Evolutionary conservation across 1,284 basidiomycete species (phyloP).

Genomic region (Ustilago loliicola): DNA sequence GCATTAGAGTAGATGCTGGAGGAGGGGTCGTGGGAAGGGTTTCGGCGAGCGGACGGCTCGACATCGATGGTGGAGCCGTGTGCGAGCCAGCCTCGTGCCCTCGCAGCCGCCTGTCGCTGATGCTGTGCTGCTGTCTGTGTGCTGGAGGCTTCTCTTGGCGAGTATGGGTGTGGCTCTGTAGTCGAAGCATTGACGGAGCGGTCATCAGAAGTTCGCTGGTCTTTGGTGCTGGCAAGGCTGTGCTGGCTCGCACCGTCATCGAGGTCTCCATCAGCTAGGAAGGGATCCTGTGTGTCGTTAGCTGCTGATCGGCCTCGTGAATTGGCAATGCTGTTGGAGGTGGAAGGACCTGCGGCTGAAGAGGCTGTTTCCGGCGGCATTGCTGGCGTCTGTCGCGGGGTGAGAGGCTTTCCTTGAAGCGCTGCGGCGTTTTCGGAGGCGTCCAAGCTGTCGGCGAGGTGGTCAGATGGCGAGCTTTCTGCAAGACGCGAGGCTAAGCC

Average conservation of each 20-base stretch:
- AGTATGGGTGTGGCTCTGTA: conserved; percentile 2
- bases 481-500: conserved; percentile 41
- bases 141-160: conserved; percentile 6
- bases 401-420: conserved; percentile 9
- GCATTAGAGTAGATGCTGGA: conserved; percentile 31
- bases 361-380: neutral
- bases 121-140: conserved; percentile 20
- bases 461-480: conserved; percentile 35
- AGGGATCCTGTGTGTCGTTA: conserved; percentile 48
- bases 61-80: conserved; percentile 48
- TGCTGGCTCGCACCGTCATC: conserved; percentile 42
- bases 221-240: conserved; percentile 39
- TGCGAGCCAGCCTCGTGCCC: conserved; percentile 51
- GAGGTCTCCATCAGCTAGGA: conserved; percentile 55
- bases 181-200: conserved; percentile 18
- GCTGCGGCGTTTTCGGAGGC: conserved; percentile 23
- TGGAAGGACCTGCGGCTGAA: neutral
- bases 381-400: neutral
- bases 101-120: conserved; percentile 26
- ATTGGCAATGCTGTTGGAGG: neutral
- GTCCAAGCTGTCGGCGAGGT: conserved; percentile 41
- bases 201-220: conserved; percentile 20
- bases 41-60: conserved; percentile 10
- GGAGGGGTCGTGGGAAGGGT: conserved; percentile 9
- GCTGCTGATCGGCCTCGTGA: neutral